Conservation (phyloP, 352 stramenopile genomes). For the Phytophthora pistaciae region DNA sequence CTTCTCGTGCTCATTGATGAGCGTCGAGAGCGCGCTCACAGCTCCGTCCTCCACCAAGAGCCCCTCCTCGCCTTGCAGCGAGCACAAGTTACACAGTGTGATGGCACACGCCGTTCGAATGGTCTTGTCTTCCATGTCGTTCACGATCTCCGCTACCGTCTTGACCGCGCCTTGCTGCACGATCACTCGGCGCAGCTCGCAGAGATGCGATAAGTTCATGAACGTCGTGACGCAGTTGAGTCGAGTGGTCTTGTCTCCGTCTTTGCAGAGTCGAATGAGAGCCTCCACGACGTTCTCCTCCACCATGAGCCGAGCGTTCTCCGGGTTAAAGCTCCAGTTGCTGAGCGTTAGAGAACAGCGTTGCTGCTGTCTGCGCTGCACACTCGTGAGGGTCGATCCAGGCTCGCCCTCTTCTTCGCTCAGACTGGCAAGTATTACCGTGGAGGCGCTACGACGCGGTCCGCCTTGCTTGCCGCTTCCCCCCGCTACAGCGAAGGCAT, state of each 20-base stretch:
- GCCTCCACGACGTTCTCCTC: conserved; percentile 90
- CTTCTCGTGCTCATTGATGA: conserved; percentile 83
- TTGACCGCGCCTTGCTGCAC: conserved; percentile 80
- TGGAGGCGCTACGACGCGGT: conserved; percentile 16
- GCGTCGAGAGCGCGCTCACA: conserved; percentile 77
- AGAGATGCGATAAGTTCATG: conserved; percentile 85
- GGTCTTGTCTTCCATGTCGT: conserved; percentile 66
- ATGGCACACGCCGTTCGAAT: conserved; percentile 85
- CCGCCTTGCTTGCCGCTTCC: conserved; percentile 4
- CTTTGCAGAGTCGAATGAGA: conserved; percentile 73
- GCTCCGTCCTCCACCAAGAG: conserved; percentile 85
- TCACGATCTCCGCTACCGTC: conserved; percentile 79
- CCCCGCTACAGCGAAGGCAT: conserved; percentile 40
- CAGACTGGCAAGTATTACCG: conserved; percentile 5
- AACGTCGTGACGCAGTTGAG: conserved; percentile 86
- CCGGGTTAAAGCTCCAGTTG: conserved; percentile 89
- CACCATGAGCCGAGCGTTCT: conserved; percentile 89
- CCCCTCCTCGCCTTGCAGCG: conserved; percentile 78
- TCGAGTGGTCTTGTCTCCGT: conserved; percentile 68
- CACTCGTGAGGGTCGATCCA: conserved; percentile 19
- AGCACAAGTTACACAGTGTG: conserved; percentile 90
- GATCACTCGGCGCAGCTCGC: conserved; percentile 65
- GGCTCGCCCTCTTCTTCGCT: conserved; percentile 16
- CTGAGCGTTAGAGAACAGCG: conserved; percentile 87
- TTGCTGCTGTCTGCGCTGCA: conserved; percentile 55